These are phyloP conservation scores for Sporothrix sp. DNA, from an alignment of 2,329 filamentous ascomycete genomes.

Conservation along the genomic window DNA sequence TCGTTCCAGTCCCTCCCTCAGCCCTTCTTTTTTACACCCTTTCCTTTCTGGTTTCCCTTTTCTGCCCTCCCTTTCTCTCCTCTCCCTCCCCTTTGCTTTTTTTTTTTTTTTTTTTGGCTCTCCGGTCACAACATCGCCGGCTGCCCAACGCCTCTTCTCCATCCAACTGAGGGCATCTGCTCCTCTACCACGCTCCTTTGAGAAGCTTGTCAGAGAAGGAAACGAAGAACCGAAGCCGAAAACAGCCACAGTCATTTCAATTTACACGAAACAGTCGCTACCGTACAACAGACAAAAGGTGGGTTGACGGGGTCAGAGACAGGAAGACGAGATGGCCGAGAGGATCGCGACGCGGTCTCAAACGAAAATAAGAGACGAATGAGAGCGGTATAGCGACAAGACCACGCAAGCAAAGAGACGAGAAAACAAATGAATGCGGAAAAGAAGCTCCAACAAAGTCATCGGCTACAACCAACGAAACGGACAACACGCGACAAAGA, in stretches of 20 bases:
- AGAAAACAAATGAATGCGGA: too few relatives aligned
- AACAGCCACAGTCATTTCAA: background rate
- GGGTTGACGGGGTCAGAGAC: too few relatives aligned
- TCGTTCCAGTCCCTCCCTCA: background rate
- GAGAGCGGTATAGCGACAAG: too few relatives aligned
- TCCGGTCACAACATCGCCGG: conserved; percentile 12
- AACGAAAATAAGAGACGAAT: too few relatives aligned
- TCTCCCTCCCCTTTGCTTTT: background rate
- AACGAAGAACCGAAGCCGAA: background rate
- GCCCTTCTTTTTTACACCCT: background rate
- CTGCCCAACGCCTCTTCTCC: conserved; percentile 23
- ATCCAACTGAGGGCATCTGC: conserved; percentile 42
- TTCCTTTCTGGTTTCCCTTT: background rate
- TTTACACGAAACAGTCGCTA: background rate
- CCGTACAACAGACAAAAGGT: too few relatives aligned
- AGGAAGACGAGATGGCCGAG: too few relatives aligned
- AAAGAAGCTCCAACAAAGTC: background rate
- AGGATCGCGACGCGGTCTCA: too few relatives aligned
- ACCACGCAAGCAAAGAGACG: too few relatives aligned
- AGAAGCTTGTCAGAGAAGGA: conserved; percentile 18
- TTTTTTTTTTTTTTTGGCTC: conserved; percentile 19
- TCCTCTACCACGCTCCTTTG: conserved; percentile 48
- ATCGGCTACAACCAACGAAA: too few relatives aligned
- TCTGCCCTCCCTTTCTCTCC: background rate
- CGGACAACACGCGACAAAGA: too few relatives aligned